Base-by-base conservation (phyloP, 1,284 basidiomycete species). In the Wolfiporia cocos region DNA sequence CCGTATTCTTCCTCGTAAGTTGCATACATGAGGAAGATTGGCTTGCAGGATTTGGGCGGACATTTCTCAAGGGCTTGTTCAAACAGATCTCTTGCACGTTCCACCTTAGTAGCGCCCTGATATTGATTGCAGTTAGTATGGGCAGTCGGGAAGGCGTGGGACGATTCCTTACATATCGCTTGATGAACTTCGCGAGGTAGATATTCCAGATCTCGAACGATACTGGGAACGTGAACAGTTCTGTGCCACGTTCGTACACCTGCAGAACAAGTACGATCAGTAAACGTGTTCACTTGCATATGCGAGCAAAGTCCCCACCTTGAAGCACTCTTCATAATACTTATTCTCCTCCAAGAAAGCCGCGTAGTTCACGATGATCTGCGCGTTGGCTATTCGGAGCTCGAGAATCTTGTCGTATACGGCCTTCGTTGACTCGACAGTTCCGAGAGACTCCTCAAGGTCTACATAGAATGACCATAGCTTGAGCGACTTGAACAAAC, bases 121-220 rank as follows among this genome's bases (percentile, higher is more conserved):
- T 34, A 34, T 36, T 28, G 15, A 26, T 29, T 24, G 7, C 21
- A n/a, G 11, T 46, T 6, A 52, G 47, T 21, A 32, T 30, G n/a
- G n/a, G n/a, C 21, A 5, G 20, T 15, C 29, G 23, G 26, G 11
- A 12, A 4, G 3, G n/a, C 10, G 2, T 28, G 28, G 14, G 3
- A 28, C 23, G 15, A 5, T 5, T 5, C 74, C 86, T 61, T 55
- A 92, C 90, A 67, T 96, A 98, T 62, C 96, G 86, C 66, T 93
- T 95, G 50, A 95, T 79, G 60, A 99, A 99, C 66, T 98, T 98
- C 44, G 90, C 87, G 30, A 99, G 70, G 64, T 98, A 99, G 44
- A 97, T 95, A 62, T 99, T 99, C 95, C 96, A 99, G 50, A 99
- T 82, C 67, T 99, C 96, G 61, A 98, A 99, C 2, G 92, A 95